phyloP scores from a whole-genome alignment of 2,329 filamentous ascomycete genomes.

The Talaromyces amestolkiae region DNA sequence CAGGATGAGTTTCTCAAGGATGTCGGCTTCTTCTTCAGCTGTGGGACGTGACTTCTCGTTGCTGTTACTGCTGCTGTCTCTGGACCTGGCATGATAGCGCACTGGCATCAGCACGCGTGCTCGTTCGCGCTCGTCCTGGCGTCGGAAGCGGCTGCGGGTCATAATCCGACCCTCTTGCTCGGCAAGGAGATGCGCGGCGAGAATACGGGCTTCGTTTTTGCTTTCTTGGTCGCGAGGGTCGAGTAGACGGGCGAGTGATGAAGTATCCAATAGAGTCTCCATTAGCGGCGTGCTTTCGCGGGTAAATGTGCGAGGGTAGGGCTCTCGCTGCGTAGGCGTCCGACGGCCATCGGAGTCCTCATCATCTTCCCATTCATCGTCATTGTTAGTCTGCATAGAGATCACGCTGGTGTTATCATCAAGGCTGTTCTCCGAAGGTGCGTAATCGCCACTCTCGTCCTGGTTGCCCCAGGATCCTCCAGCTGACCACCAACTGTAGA shows the following conservation, averaged over 20 bases:
- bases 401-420: conserved; percentile 78
- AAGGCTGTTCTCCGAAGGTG: conserved; percentile 54
- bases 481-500: conserved; percentile 81
- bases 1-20: conserved; percentile 61
- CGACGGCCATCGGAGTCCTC: conserved; percentile 54
- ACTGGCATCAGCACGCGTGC: conserved; percentile 63
- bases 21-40: conserved; percentile 55
- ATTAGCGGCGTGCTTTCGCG: conserved; percentile 52
- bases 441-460: conserved; percentile 78
- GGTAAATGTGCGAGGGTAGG: conserved; percentile 50
- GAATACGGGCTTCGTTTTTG: conserved; percentile 72
- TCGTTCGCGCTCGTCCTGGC: conserved; percentile 60
- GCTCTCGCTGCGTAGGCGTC: conserved; percentile 71
- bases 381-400: conserved; percentile 57
- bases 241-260: conserved; percentile 74
- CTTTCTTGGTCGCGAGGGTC: conserved; percentile 76
- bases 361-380: conserved; percentile 50
- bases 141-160: conserved; percentile 74
- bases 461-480: conserved; percentile 82
- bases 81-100: conserved; percentile 33
- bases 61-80: conserved; percentile 14
- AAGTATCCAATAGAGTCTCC: conserved; percentile 63
- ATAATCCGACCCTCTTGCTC: conserved; percentile 59
- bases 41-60: conserved; percentile 35
- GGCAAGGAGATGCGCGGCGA: conserved; percentile 75